Conservation (phyloP, 345 rosid genomes). For the Orychophragmus violaceus region DNA sequence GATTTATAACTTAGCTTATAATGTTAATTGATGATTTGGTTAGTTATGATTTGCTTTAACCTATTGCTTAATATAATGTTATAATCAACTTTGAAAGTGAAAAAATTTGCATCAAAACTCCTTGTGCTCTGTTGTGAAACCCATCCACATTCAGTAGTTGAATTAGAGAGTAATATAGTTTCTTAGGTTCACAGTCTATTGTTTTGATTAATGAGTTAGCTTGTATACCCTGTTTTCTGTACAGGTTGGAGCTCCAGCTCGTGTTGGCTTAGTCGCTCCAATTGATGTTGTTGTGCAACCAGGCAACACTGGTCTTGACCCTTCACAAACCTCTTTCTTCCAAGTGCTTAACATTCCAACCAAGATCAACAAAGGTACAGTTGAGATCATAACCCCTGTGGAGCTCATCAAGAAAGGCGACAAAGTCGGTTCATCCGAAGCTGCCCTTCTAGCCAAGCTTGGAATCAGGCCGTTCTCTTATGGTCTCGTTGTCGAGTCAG, state of each 20-base stretch:
- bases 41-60: not conserved
- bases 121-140: too few species aligned
- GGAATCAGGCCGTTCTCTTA: conserved; percentile 94
- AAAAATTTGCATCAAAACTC: not conserved
- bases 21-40: not conserved
- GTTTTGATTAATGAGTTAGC: not conserved
- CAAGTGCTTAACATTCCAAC: conserved; percentile 97
- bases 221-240: not conserved
- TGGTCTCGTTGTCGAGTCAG: conserved; percentile 68
- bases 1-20: not conserved
- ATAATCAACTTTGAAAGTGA: too few species aligned
- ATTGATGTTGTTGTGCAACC: conserved; percentile 93
- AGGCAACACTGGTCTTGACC: conserved; percentile 96
- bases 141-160: too few species aligned
- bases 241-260: conserved; percentile 99
- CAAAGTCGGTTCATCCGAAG: conserved; percentile 94
- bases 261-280: conserved; percentile 93
- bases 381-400: conserved; percentile 89
- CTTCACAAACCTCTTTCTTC: conserved; percentile 95
- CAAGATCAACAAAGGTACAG: conserved; percentile 98
- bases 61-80: too few species aligned
- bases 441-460: conserved; percentile 80
- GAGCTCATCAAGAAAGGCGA: conserved; percentile 96
- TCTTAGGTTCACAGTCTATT: not conserved
- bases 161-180: too few species aligned